These are phyloP conservation scores for Rutstroemia sp. DNA, from an alignment of 2,329 filamentous ascomycete genomes.

Conservation along the genomic window DNA sequence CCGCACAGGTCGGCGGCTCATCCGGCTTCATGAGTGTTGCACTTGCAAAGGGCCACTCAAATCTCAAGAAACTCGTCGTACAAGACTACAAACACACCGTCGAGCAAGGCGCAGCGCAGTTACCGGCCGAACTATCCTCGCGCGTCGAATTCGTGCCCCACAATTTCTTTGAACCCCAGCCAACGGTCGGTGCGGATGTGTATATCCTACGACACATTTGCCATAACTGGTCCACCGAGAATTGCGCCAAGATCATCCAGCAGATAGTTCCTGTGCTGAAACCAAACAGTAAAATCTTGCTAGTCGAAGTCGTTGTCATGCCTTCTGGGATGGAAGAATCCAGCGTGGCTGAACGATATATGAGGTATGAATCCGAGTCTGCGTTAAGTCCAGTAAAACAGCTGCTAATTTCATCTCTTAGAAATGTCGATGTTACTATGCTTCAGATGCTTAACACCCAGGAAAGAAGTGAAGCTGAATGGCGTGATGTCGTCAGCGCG, in stretches of 20 bases:
- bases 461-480: slow-evolving; percentile 1
- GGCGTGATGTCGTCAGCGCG: not conserved
- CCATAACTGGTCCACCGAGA: slow-evolving; percentile 26
- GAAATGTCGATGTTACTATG: slow-evolving; percentile 2
- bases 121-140: slow-evolving; percentile 28
- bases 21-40: slow-evolving; percentile 19
- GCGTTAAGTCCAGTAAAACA: not conserved
- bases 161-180: slow-evolving; percentile 23
- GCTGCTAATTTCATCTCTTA: not conserved
- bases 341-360: not conserved
- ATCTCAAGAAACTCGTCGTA: slow-evolving; percentile 21
- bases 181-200: slow-evolving; percentile 30
- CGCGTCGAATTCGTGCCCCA: not conserved
- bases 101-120: slow-evolving; percentile 26
- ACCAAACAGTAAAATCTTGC: slow-evolving; percentile 5
- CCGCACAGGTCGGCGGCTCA: slow-evolving; percentile 22
- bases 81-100: slow-evolving; percentile 10
- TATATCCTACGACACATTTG: slow-evolving; percentile 25
- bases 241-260: slow-evolving; percentile 9
- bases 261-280: slow-evolving; percentile 24
- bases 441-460: slow-evolving; percentile 6
- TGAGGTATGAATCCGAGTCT: not conserved
- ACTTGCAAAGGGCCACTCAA: slow-evolving; percentile 17
- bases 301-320: slow-evolving; percentile 5
- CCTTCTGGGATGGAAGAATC: not conserved